A percentile compares a stretch with the other conserved stretches of the same genome.
phyloP scores from a whole-genome alignment of 257 asterid genomes.

The Nicotiana attenuata region DNA sequence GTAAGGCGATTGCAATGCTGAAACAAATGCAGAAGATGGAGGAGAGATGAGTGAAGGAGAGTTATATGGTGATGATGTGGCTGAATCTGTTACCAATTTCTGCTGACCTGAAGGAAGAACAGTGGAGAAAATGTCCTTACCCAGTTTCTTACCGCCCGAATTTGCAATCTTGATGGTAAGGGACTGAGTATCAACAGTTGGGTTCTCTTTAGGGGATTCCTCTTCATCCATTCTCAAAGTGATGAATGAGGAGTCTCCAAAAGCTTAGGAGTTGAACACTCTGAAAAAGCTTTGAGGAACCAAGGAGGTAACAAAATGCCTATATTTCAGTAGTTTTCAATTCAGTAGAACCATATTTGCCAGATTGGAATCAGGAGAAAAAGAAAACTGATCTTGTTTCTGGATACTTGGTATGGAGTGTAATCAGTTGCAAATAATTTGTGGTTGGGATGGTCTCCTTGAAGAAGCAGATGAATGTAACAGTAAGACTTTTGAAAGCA shows the following conservation, averaged over 20 bases:
- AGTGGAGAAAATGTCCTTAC: conserved; percentile 21
- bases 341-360: conserved; percentile 17
- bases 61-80: conserved; percentile 54
- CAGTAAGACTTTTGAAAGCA: conserved; percentile 41
- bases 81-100: conserved; percentile 28
- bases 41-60: conserved; percentile 72
- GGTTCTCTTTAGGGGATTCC: conserved; percentile 17
- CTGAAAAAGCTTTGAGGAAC: conserved; percentile 6
- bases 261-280: background rate
- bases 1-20: conserved; percentile 86
- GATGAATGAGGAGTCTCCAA: conserved; percentile 22
- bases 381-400: conserved; percentile 15
- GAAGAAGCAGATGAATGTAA: conserved; percentile 53
- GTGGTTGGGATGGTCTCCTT: conserved; percentile 25
- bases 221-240: conserved; percentile 43
- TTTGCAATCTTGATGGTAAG: conserved; percentile 53
- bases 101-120: conserved; percentile 19
- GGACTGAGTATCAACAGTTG: conserved; percentile 35
- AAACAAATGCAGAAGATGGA: conserved; percentile 86
- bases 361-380: conserved; percentile 4
- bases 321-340: conserved; percentile 19
- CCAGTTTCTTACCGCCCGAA: conserved; percentile 26
- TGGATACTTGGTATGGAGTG: conserved; percentile 28
- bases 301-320: conserved; percentile 8
- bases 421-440: conserved; percentile 29